phyloP scores from a whole-genome alignment of 192 early-diverging fungal species.

The Gigaspora rosea region DNA sequence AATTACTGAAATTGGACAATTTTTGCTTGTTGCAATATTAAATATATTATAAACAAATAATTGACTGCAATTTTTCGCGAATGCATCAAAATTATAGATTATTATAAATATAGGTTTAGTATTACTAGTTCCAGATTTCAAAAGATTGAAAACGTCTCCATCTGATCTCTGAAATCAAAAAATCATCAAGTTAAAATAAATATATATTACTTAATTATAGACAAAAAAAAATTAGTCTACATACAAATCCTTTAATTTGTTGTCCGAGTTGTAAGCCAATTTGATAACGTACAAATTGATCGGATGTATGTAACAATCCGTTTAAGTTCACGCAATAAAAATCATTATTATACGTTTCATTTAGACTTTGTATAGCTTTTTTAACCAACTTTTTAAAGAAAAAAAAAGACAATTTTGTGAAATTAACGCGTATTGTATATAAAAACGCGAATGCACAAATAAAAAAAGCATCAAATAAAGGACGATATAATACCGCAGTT shows the following conservation, averaged over 20 bases:
- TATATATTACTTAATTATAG: constrained; percentile 34
- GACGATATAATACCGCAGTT: constrained; percentile 40
- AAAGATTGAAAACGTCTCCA: constrained; percentile 59
- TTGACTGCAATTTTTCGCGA: constrained; percentile 92
- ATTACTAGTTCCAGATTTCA: constrained; percentile 56
- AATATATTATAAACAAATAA: constrained; percentile 92
- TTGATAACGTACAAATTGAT: constrained; percentile 77
- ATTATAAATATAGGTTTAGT: constrained; percentile 80
- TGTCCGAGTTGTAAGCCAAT: constrained; percentile 78
- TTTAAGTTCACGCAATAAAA: constrained; percentile 75
- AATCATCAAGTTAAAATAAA: constrained; percentile 32
- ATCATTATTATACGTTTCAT: constrained; percentile 37
- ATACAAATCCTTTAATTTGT: constrained; percentile 31
- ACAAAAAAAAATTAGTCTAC: constrained; percentile 5
- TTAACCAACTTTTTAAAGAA: constrained; percentile 43
- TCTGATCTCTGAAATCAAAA: constrained; percentile 73
- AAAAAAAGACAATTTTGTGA: background rate
- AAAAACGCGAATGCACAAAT: background rate
- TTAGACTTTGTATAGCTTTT: constrained; percentile 42
- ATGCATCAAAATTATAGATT: constrained; percentile 92
- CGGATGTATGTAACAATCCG: constrained; percentile 80
- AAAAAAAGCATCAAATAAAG: background rate
- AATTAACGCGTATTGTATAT: background rate
- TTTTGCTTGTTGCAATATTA: constrained; percentile 82
- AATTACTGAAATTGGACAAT: constrained; percentile 84